Percentiles rank a stretch among this genome's conserved stretches.
phyloP scores from a whole-genome alignment of 208 protist genomes.

The Borovskyia barvae region DNA sequence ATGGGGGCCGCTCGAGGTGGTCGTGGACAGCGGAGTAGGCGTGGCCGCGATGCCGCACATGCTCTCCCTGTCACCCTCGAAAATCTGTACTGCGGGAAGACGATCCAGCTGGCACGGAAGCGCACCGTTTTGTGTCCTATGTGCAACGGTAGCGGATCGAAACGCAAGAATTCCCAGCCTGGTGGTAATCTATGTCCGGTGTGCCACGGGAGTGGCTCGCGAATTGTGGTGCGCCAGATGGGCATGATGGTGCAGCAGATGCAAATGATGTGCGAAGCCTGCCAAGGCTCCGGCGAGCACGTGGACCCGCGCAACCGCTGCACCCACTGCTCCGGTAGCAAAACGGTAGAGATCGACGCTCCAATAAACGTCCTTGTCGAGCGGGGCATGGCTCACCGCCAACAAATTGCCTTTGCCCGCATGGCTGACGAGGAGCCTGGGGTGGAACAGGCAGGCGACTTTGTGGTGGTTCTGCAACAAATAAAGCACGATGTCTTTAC shows the following conservation, averaged over 20 bases:
- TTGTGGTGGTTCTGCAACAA: constrained; percentile 94
- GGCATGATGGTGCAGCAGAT: constrained; percentile 96
- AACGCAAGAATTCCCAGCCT: constrained; percentile 10
- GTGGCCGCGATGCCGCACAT: constrained; percentile 22
- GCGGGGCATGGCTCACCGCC: constrained; percentile 56
- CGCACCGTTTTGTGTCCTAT: constrained; percentile 48
- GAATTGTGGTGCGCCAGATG: constrained; percentile 90
- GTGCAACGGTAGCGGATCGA: constrained; percentile 69
- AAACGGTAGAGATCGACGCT: constrained; percentile 78
- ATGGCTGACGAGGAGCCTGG: constrained; percentile 49
- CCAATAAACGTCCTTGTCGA: constrained; percentile 47
- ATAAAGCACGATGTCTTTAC: constrained; percentile 91
- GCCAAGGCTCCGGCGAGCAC: constrained; percentile 83
- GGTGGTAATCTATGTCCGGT: constrained; percentile 44
- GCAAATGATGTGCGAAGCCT: constrained; percentile 84
- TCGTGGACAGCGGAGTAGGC: constrained; percentile 14
- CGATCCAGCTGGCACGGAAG: constrained; percentile 33
- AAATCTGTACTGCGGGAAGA: constrained; percentile 83
- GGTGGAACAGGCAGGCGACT: constrained; percentile 79
- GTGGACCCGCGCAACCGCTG: constrained; percentile 91
- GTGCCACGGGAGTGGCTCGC: constrained; percentile 92
- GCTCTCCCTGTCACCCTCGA: constrained; percentile 64
- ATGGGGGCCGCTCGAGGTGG: constrained; percentile 1
- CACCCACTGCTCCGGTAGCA: constrained; percentile 87
- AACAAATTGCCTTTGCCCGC: constrained; percentile 43